phyloP scores from a whole-genome alignment of 495 filamentous ascomycete species.

The Trichoderma gamsii region DNA sequence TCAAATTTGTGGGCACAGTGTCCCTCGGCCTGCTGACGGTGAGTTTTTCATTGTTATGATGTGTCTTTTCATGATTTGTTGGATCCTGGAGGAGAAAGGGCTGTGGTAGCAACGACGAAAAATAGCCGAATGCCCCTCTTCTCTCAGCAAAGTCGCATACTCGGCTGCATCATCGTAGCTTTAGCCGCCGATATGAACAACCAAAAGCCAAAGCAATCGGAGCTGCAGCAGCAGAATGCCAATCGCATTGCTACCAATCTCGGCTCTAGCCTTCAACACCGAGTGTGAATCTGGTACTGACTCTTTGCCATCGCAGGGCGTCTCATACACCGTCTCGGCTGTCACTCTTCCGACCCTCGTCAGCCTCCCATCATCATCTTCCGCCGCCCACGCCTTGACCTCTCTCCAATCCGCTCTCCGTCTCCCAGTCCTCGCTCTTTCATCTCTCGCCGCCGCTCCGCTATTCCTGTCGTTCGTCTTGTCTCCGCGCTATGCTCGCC shows the following conservation, averaged over 20 bases:
- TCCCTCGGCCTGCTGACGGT: slow-evolving; percentile 83
- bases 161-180: neutral
- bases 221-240: neutral
- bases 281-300: neutral
- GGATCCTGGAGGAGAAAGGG: neutral
- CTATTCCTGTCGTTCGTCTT: slow-evolving; percentile 67
- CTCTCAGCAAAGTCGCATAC: slow-evolving; percentile 24
- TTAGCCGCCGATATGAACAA: neutral
- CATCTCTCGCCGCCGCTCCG: slow-evolving; percentile 53
- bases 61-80: neutral
- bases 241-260: neutral
- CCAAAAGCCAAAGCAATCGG: neutral
- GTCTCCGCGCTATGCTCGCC: slow-evolving; percentile 61
- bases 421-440: slow-evolving; percentile 54
- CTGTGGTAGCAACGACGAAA: neutral
- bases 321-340: slow-evolving; percentile 71
- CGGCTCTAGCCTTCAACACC: neutral
- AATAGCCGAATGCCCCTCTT: neutral
- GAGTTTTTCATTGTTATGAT: slow-evolving; percentile 27
- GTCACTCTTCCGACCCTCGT: slow-evolving; percentile 71
- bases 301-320: slow-evolving; percentile 49
- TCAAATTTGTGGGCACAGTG: slow-evolving; percentile 86
- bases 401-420: slow-evolving; percentile 55
- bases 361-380: slow-evolving; percentile 63
- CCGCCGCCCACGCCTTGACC: slow-evolving; percentile 58